Percentiles rank a stretch among this genome's conserved stretches.
Evolutionary conservation across 2,329 filamentous ascomycete genomes (phyloP).

Genomic region (Calonectria leucothoes): DNA sequence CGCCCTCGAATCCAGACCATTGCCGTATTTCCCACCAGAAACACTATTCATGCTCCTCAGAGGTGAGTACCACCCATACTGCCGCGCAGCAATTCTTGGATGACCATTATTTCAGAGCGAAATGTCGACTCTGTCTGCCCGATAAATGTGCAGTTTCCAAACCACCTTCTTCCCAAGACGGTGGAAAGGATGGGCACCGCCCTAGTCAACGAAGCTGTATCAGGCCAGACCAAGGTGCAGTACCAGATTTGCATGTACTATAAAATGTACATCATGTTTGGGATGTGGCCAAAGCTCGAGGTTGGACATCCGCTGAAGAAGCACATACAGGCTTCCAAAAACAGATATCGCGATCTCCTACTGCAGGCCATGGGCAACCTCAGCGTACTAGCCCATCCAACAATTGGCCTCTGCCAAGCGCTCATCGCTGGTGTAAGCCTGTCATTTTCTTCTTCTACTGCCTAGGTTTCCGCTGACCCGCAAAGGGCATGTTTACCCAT

Average conservation of each 20-base stretch:
- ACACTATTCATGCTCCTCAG: not conserved
- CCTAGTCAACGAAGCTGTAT: not conserved
- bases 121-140: not conserved
- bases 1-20: not conserved
- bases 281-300: not conserved
- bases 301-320: not conserved
- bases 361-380: not conserved
- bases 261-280: conserved; percentile 7
- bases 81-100: not conserved
- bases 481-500: not conserved
- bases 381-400: conserved; percentile 9
- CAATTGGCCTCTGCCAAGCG: conserved; percentile 3
- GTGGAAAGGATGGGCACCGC: conserved; percentile 6
- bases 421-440: not conserved
- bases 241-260: conserved; percentile 6
- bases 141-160: conserved; percentile 4
- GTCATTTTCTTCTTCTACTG: not conserved
- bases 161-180: conserved; percentile 2
- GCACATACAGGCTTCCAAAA: not conserved
- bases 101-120: not conserved
- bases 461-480: not conserved
- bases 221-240: conserved; percentile 1
- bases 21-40: conserved; percentile 6
- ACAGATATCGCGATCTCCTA: conserved; percentile 1
- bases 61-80: not conserved